These are phyloP conservation scores for Dothideomycetes sp. DNA, from an alignment of 2,329 filamentous ascomycete species.

Conservation along the genomic window DNA sequence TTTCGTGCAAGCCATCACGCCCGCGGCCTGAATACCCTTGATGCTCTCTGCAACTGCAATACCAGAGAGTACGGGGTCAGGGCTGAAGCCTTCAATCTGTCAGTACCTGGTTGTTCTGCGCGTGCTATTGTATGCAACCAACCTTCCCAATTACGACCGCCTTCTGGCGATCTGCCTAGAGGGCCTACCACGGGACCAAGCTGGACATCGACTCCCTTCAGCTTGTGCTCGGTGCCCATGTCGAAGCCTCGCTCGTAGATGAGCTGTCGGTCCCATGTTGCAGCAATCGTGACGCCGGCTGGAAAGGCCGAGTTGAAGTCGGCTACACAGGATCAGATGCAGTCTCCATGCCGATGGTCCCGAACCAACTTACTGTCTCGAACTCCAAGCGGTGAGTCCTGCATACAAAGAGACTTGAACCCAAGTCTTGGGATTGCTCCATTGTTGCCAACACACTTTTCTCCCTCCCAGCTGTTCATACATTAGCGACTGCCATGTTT, in stretches of 20 bases:
- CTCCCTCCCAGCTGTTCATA: conserved; percentile 48
- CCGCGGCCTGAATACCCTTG: conserved; percentile 69
- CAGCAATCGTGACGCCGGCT: conserved; percentile 65
- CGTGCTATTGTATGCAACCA: conserved; percentile 15
- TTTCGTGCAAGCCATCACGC: conserved; percentile 75
- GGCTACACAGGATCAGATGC: conserved; percentile 24
- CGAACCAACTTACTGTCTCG: conserved; percentile 49
- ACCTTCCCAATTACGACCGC: conserved; percentile 64
- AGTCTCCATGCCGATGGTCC: too few relatives aligned
- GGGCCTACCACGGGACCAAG: conserved; percentile 70
- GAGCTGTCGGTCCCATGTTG: conserved; percentile 68
- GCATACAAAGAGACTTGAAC: conserved; percentile 67
- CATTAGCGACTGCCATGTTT: conserved; percentile 10
- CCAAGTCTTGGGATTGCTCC: conserved; percentile 61
- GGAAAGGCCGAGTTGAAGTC: conserved; percentile 78
- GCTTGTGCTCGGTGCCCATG: conserved; percentile 65
- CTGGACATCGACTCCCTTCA: conserved; percentile 64
- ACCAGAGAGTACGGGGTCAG: conserved; percentile 67
- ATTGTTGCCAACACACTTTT: conserved; percentile 65
- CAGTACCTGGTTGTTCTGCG: background rate
- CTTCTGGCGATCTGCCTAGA: conserved; percentile 55
- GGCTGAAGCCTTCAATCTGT: conserved; percentile 40
- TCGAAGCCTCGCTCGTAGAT: conserved; percentile 58
- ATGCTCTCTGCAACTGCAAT: conserved; percentile 62
- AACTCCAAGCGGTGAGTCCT: conserved; percentile 75